phyloP scores from a whole-genome alignment of 2,329 filamentous ascomycete species.

The Penicillium glabrum region DNA sequence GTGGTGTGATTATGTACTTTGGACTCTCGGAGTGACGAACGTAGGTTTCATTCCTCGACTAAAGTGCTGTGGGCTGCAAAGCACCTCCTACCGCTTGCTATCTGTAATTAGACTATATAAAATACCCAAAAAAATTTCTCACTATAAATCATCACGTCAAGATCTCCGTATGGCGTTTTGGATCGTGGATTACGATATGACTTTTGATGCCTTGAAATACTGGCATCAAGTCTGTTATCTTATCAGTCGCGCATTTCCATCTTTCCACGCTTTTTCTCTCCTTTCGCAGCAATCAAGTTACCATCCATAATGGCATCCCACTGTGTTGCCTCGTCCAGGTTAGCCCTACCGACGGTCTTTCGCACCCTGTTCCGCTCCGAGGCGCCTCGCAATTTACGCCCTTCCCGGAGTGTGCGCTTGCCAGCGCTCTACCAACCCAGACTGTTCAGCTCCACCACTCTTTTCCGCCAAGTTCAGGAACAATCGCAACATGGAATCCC shows the following conservation, averaged over 20 bases:
- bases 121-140: no score
- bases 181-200: no score
- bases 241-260: not conserved
- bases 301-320: constrained; percentile 19
- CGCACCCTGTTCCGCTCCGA: constrained; percentile 27
- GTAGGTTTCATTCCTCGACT: no score
- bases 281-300: not conserved
- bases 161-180: no score
- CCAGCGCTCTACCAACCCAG: constrained; percentile 7
- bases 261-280: not conserved
- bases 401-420: constrained; percentile 1
- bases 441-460: constrained; percentile 6
- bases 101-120: no score
- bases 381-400: constrained; percentile 12
- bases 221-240: not conserved
- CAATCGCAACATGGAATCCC: not conserved
- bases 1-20: no score
- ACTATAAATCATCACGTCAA: no score
- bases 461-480: constrained; percentile 1
- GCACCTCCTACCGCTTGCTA: no score
- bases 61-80: no score
- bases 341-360: constrained; percentile 27
- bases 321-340: constrained; percentile 25
- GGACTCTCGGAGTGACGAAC: no score
- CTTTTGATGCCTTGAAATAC: not conserved